Conservation (phyloP, 2,329 filamentous ascomycete genomes). For the Ceratocystis papillata region DNA sequence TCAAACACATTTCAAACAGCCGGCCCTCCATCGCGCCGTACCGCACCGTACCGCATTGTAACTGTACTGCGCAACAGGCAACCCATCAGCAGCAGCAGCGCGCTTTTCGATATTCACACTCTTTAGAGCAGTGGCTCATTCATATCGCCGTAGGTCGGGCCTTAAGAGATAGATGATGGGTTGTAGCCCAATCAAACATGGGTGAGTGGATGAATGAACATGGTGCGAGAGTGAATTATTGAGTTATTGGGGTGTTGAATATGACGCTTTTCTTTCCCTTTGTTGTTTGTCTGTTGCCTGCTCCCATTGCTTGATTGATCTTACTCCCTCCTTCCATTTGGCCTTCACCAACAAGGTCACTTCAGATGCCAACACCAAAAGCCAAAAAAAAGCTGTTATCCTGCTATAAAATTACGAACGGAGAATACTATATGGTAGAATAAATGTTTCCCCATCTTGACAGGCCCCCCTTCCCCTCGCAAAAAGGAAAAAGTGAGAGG, state of each 20-base stretch:
- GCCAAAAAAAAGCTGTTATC: background rate
- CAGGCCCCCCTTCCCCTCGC: background rate
- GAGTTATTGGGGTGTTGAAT: background rate
- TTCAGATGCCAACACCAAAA: background rate
- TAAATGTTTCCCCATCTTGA: background rate
- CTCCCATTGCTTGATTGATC: too few species aligned
- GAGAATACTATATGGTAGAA: background rate
- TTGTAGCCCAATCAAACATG: slow-evolving; percentile 17
- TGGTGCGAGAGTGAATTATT: background rate
- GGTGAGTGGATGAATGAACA: slow-evolving; percentile 13
- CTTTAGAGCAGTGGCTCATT: slow-evolving; percentile 3
- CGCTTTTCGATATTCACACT: background rate
- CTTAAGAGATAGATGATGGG: slow-evolving; percentile 13
- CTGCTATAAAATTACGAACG: too few species aligned
- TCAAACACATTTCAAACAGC: slow-evolving; percentile 11
- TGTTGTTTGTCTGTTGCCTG: too few species aligned
- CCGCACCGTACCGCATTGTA: background rate
- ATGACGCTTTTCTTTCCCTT: background rate
- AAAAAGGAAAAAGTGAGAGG: background rate
- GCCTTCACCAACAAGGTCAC: too few species aligned
- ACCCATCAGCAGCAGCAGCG: too few species aligned
- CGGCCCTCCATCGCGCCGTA: background rate
- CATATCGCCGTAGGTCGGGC: background rate
- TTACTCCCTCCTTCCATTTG: too few species aligned
- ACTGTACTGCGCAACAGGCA: background rate